Evolutionary conservation across 768 basidiomycete species (phyloP).

Genomic region (Postia placenta): DNA sequence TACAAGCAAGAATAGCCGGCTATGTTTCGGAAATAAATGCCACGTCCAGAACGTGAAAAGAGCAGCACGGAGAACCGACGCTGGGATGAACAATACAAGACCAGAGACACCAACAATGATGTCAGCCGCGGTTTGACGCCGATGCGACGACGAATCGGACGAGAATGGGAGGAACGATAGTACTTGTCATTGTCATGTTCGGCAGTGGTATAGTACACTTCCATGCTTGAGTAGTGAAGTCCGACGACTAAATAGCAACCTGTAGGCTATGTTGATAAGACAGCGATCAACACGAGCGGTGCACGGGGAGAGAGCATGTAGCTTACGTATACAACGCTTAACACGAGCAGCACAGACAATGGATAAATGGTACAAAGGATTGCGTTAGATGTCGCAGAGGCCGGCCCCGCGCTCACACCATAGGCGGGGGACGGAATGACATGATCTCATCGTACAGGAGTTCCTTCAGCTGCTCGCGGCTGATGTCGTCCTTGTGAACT

Average conservation of each 20-base stretch:
- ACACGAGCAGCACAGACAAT: not conserved
- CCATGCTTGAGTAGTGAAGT: not conserved
- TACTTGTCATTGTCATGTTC: too few relatives aligned
- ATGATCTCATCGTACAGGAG: constrained; percentile 93
- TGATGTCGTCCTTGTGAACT: constrained; percentile 96
- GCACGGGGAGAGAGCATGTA: not conserved
- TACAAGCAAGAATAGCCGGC: too few relatives aligned
- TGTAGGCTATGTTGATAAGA: not conserved
- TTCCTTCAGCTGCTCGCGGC: constrained; percentile 91
- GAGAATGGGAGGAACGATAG: too few relatives aligned
- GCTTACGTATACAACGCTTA: constrained; percentile 4
- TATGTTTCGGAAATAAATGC: too few relatives aligned
- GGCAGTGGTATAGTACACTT: constrained; percentile 1
- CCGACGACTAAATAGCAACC: not conserved
- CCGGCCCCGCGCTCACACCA: constrained; percentile 24
- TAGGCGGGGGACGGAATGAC: constrained; percentile 69
- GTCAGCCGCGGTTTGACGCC: too few relatives aligned
- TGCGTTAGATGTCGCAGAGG: not conserved
- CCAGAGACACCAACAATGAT: too few relatives aligned
- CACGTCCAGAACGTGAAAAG: too few relatives aligned
- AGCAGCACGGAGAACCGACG: too few relatives aligned
- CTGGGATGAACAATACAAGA: too few relatives aligned
- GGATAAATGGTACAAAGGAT: not conserved
- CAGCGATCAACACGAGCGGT: not conserved
- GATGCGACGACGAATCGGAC: too few relatives aligned